Conservation (phyloP, 805 yeast genomes). For the Lipomyces kockii region DNA sequence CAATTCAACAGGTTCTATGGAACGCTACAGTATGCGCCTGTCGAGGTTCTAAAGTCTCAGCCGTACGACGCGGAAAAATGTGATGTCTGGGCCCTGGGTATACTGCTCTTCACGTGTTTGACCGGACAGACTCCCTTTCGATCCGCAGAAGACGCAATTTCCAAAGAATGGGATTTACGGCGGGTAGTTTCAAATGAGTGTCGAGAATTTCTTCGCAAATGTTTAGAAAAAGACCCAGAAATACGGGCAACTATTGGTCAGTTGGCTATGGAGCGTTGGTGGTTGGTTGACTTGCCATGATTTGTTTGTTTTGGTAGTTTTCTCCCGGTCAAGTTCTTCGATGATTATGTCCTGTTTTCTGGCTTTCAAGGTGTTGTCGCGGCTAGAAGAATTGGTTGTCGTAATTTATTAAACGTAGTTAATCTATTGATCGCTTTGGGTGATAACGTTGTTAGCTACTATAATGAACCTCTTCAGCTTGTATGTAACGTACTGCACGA, state of each 20-base stretch:
- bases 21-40: conserved; percentile 36
- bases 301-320: conserved; percentile 1
- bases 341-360: neutral
- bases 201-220: conserved; percentile 20
- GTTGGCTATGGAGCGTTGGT: conserved; percentile 29
- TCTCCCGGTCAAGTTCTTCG: neutral
- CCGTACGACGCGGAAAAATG: conserved; percentile 36
- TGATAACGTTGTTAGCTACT: neutral
- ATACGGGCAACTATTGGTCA: conserved; percentile 27
- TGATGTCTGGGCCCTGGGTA: conserved; percentile 37
- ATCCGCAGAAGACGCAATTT: conserved; percentile 33
- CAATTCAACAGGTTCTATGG: conserved; percentile 34
- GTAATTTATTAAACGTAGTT: neutral
- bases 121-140: conserved; percentile 37
- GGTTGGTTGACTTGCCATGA: conserved; percentile 33
- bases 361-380: neutral
- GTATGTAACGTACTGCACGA: neutral
- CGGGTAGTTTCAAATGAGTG: conserved; percentile 30
- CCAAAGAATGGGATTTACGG: conserved; percentile 28
- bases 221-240: conserved; percentile 30
- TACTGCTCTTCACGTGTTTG: conserved; percentile 32
- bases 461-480: too few species aligned
- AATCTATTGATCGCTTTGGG: neutral
- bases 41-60: conserved; percentile 28
- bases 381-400: neutral